Evolutionary conservation across 2,329 filamentous ascomycete species (phyloP).

Genomic region (Cladorrhinum sp.): DNA sequence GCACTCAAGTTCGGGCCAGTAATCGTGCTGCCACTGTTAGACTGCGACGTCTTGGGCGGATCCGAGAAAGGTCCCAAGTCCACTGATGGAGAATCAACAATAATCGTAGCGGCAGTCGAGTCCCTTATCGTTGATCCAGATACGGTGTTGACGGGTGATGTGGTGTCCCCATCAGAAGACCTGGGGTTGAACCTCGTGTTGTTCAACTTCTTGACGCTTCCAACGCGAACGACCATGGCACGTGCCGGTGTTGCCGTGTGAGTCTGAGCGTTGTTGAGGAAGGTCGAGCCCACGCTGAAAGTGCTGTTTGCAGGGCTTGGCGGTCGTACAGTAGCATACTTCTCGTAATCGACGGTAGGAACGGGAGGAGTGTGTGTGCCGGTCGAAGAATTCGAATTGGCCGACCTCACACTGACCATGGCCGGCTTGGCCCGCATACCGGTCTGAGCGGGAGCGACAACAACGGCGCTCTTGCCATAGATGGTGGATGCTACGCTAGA

Average conservation of each 20-base stretch:
- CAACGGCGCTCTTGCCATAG: constrained; percentile 85
- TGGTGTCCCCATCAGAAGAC: constrained; percentile 28
- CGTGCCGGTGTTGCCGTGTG: constrained; percentile 55
- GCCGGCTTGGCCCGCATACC: constrained; percentile 85
- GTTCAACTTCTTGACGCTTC: constrained; percentile 46
- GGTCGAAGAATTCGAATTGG: constrained; percentile 48
- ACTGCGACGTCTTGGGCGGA: constrained; percentile 39
- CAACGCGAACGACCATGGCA: constrained; percentile 60
- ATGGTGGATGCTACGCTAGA: constrained; percentile 88
- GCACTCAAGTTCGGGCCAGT: constrained; percentile 51
- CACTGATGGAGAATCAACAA: constrained; percentile 47
- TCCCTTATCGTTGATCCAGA: constrained; percentile 33
- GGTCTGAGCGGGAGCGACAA: constrained; percentile 79
- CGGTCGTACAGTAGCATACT: constrained; percentile 48
- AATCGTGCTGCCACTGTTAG: constrained; percentile 40
- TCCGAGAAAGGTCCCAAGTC: constrained; percentile 60
- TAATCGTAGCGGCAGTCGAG: constrained; percentile 46
- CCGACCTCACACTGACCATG: constrained; percentile 86
- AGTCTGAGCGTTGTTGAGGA: constrained; percentile 61
- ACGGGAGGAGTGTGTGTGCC: constrained; percentile 64
- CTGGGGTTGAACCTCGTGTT: constrained; percentile 33
- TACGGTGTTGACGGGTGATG: constrained; percentile 16
- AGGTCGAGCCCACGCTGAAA: constrained; percentile 67
- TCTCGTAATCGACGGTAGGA: constrained; percentile 65
- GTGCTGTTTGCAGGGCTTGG: constrained; percentile 53